These are phyloP conservation scores for Botrytis sinoallii DNA, from an alignment of 2,329 filamentous ascomycete genomes.

Conservation along the genomic window DNA sequence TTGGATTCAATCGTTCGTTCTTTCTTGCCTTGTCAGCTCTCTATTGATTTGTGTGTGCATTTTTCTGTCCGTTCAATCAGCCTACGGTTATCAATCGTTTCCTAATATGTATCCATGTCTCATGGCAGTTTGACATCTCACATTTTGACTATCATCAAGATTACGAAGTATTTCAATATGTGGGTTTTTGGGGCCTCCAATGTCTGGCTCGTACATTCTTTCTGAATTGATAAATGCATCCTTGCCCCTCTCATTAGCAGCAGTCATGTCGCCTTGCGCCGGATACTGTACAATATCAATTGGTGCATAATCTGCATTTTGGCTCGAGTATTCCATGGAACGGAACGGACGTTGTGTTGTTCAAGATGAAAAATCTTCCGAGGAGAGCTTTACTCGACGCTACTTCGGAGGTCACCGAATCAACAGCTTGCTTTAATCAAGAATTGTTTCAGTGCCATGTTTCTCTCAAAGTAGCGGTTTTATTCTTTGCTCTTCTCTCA, in stretches of 20 bases:
- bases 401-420: conserved; percentile 4
- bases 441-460: neutral
- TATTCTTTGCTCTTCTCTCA: neutral
- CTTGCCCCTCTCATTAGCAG: neutral
- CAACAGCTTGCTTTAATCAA: conserved; percentile 2
- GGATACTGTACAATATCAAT: conserved; percentile 2
- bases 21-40: neutral
- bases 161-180: neutral
- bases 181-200: neutral
- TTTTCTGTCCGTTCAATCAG: neutral
- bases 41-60: neutral
- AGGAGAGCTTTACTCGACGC: neutral
- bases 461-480: neutral
- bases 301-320: conserved; percentile 4
- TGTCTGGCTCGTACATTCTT: neutral
- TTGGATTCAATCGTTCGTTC: neutral
- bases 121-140: conserved; percentile 1
- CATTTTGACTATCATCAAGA: neutral
- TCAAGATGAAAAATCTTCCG: conserved; percentile 5
- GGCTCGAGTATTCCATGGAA: conserved; percentile 13
- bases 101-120: neutral
- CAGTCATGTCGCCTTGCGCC: neutral
- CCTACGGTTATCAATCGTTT: neutral
- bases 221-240: neutral
- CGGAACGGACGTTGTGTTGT: conserved; percentile 11